These are phyloP conservation scores for Styphnolobium japonicum DNA, from an alignment of 306 rosid genomes.

Conservation along the genomic window DNA sequence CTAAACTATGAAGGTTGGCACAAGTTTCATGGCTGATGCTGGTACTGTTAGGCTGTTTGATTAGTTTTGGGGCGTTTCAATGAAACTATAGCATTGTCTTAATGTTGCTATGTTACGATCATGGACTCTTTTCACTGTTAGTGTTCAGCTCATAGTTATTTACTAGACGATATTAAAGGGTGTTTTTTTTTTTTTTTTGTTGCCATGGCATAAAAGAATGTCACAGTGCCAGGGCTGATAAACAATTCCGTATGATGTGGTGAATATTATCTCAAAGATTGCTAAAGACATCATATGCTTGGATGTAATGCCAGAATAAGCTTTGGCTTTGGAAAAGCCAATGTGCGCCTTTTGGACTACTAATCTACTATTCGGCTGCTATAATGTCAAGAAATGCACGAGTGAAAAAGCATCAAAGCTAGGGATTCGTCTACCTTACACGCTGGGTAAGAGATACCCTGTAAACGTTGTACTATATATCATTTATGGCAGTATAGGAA, in stretches of 20 bases:
- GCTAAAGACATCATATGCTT: background rate
- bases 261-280: background rate
- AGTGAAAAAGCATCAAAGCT: too few species aligned
- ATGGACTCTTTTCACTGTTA: background rate
- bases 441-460: background rate
- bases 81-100: conserved; percentile 2
- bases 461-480: background rate
- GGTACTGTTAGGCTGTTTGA: background rate
- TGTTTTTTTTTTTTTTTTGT: background rate
- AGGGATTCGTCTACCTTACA: background rate
- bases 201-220: background rate
- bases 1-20: background rate
- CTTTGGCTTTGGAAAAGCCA: background rate
- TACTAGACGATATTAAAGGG: background rate
- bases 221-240: too few species aligned
- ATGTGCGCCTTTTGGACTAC: background rate
- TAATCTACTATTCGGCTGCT: too few species aligned
- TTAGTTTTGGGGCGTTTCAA: background rate
- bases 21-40: background rate
- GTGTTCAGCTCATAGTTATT: background rate
- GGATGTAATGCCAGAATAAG: background rate
- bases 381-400: too few species aligned
- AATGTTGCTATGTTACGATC: conserved; percentile 6
- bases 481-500: background rate
- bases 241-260: background rate